phyloP scores from a whole-genome alignment of 2,329 filamentous ascomycete genomes.

The Albifimbria verrucaria region DNA sequence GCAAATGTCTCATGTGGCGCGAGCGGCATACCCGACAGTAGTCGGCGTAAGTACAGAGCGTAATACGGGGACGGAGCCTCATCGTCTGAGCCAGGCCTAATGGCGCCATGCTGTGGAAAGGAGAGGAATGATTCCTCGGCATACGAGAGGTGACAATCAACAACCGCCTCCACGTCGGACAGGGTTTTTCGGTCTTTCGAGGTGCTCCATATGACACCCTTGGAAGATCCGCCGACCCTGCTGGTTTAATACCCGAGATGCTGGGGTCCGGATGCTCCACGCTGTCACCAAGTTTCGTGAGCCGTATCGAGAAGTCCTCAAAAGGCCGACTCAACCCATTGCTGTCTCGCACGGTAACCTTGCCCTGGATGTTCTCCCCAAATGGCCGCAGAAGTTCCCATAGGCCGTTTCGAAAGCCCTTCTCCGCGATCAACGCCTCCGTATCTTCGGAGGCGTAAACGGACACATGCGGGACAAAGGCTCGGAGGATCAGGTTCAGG shows the following conservation, averaged over 20 bases:
- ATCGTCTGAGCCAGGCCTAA: conserved; percentile 38
- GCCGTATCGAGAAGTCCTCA: conserved; percentile 88
- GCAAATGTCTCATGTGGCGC: conserved; percentile 88
- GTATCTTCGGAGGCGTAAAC: conserved; percentile 86
- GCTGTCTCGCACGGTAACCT: conserved; percentile 87
- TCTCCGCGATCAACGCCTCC: conserved; percentile 72
- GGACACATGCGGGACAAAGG: conserved; percentile 86
- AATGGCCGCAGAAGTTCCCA: conserved; percentile 87
- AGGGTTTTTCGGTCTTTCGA: conserved; percentile 35
- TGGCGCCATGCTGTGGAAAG: conserved; percentile 31
- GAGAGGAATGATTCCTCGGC: conserved; percentile 59
- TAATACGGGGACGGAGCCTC: conserved; percentile 74
- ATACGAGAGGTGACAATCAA: conserved; percentile 74
- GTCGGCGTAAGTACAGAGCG: conserved; percentile 74
- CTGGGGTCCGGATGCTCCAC: conserved; percentile 48
- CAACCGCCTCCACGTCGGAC: conserved; percentile 72
- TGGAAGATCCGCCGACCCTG: conserved; percentile 36
- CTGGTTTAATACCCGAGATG: conserved; percentile 21
- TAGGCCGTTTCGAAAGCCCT: conserved; percentile 79
- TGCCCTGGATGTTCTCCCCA: conserved; percentile 82
- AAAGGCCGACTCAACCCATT: conserved; percentile 77
- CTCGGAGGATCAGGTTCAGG: conserved; percentile 68
- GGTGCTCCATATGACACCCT: conserved; percentile 21
- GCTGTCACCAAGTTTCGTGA: conserved; percentile 66
- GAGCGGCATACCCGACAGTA: conserved; percentile 76